Base-by-base conservation (phyloP, 495 filamentous ascomycete genomes). In the Tetracladium marchalianum region DNA sequence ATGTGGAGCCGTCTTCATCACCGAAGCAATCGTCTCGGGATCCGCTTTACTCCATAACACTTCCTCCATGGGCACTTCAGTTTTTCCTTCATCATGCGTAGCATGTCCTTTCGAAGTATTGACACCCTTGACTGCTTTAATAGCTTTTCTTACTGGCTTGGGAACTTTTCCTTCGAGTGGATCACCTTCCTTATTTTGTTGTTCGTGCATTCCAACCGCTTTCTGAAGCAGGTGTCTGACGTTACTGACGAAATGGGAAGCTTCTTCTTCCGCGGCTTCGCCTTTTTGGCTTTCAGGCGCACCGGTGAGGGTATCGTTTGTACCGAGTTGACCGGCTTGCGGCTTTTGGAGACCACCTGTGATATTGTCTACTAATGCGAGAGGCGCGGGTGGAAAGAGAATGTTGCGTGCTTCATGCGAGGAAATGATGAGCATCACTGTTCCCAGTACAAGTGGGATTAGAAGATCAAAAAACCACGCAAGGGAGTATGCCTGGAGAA, bases 231-330 rank as follows among this genome's bases (percentile, higher is more conserved):
- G 15, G 17, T 44, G 43, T 4, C 43, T 79, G 41, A 90, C 77
- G 19, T 80, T 76, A 47, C 78, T 80, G 33, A 90, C 77, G 49
- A 94, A 78, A 53, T 85, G 87, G 51, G 70, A 78, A 3, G 87
- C 87, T 60, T 92, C 87, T 47, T 82, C 75, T 58, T 94, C 87
- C 5, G 84, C 84, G 0, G 85, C 84, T 59, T 92, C 87, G 10
- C 87, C 87, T 55, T 87, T 82, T 58, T 86, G 78, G 41, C 78
- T 83, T 62, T 92, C 84, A 0, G 85, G 81, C 0, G 82, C 86
- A n/a, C 87, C 87, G 0, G 86, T 92, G 5, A 81, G 67, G 46
- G 80, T 88, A 43, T 87, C 84, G 16, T 82, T 72, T 19, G 80
- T 87, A 8, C 84, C 85, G 2, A 86, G 66, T 1, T 84, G 74